phyloP scores from a whole-genome alignment of 2,329 filamentous ascomycete species.

The Talaromyces sp. region DNA sequence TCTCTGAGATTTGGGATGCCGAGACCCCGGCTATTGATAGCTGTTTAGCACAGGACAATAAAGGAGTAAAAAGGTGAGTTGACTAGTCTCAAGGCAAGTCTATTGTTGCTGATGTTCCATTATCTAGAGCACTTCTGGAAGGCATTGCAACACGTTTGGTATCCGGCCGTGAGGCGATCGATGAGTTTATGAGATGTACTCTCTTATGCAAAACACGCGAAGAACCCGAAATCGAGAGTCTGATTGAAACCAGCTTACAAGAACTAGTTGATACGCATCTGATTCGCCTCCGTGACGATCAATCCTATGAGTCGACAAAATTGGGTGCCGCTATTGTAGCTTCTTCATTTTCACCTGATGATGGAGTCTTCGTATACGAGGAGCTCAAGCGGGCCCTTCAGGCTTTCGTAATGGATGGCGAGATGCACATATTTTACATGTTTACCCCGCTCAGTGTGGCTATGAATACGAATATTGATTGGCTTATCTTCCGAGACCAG shows the following conservation, averaged over 20 bases:
- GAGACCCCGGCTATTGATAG: conserved; percentile 68
- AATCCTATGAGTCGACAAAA: conserved; percentile 58
- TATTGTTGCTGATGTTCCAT: not conserved
- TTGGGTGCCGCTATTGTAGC: conserved; percentile 69
- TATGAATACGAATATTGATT: conserved; percentile 56
- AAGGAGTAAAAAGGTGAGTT: conserved; percentile 61
- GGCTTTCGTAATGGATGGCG: conserved; percentile 75
- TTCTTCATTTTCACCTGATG: conserved; percentile 68
- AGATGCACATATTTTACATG: conserved; percentile 74
- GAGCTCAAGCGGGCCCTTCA: conserved; percentile 65
- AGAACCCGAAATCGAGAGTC: conserved; percentile 47
- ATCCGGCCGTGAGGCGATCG: conserved; percentile 60
- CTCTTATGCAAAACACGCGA: conserved; percentile 59
- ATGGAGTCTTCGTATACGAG: conserved; percentile 68
- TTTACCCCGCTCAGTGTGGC: conserved; percentile 66
- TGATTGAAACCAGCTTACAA: conserved; percentile 57
- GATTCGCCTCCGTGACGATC: conserved; percentile 49
- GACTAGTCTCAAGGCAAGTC: not conserved
- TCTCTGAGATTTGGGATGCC: conserved; percentile 67
- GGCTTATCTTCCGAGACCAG: conserved; percentile 68
- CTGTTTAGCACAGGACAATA: conserved; percentile 63
- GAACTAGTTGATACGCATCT: conserved; percentile 57
- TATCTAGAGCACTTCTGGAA: conserved; percentile 63
- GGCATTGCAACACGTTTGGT: conserved; percentile 65
- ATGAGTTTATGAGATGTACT: conserved; percentile 66